Percentiles rank a stretch among this genome's conserved stretches.
Conservation (phyloP, 805 yeast species). For the Hanseniaspora mollemarum region DNA sequence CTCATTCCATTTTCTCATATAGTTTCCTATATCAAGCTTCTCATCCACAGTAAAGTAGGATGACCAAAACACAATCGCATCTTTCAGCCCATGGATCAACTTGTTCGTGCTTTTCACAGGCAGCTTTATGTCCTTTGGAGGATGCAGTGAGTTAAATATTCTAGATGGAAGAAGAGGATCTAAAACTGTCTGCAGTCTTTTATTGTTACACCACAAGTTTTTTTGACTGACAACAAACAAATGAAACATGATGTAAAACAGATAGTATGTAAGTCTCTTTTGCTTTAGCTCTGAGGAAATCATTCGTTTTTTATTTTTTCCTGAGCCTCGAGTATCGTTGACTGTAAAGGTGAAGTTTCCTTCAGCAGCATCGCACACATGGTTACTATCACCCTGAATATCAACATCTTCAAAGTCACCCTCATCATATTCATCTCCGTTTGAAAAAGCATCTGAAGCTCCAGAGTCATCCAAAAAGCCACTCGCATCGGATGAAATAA, state of each 20-base stretch:
- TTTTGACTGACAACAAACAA: conserved; percentile 49
- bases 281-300: background rate
- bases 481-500: background rate
- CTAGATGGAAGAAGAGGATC: conserved; percentile 38
- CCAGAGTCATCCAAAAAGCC: background rate
- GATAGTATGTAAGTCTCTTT: background rate
- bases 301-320: background rate
- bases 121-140: conserved; percentile 32
- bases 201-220: conserved; percentile 62
- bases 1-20: conserved; percentile 41
- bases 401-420: conserved; percentile 16
- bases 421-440: conserved; percentile 1
- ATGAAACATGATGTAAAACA: conserved; percentile 1
- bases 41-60: conserved; percentile 35
- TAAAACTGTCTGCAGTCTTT: conserved; percentile 33
- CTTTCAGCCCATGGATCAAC: conserved; percentile 66
- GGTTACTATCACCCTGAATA: background rate
- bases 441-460: background rate
- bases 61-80: conserved; percentile 53
- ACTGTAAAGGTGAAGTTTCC: conserved; percentile 12
- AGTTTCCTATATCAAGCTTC: conserved; percentile 27
- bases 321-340: background rate
- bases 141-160: conserved; percentile 39
- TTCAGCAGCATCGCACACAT: background rate
- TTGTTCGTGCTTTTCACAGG: conserved; percentile 44